These are phyloP conservation scores for Nepenthes alata DNA, from an alignment of 179 eudicot genomes.

Conservation along the genomic window DNA sequence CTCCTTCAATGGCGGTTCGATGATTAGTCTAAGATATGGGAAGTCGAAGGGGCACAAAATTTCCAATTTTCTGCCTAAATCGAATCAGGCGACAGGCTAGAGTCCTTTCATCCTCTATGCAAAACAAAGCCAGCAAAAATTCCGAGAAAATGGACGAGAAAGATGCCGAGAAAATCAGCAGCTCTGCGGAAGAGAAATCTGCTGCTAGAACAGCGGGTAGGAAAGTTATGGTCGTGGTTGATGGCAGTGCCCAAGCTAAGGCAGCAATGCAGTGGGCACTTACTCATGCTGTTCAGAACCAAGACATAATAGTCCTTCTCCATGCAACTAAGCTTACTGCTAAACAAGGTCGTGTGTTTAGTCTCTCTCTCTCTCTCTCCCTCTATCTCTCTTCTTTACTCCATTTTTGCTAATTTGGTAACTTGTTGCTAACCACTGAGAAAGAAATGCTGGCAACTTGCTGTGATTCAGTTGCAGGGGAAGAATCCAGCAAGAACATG, in stretches of 20 bases:
- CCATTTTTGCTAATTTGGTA: not conserved
- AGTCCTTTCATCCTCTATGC: conserved; percentile 28
- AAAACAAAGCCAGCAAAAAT: conserved; percentile 16
- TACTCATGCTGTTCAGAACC: conserved; percentile 57
- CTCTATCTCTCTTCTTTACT: not conserved
- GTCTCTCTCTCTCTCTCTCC: not conserved
- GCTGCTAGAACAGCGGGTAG: conserved; percentile 18
- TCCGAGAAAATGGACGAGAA: conserved; percentile 10
- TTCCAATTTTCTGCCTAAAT: conserved; percentile 55
- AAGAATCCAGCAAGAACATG: conserved; percentile 26
- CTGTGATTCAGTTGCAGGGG: conserved; percentile 18
- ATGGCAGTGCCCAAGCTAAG: conserved; percentile 54
- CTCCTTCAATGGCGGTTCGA: too few relatives aligned
- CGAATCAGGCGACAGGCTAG: conserved; percentile 51
- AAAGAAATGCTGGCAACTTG: too few relatives aligned
- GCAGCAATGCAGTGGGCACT: conserved; percentile 75
- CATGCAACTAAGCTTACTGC: conserved; percentile 36
- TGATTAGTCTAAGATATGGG: too few relatives aligned
- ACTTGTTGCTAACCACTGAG: not conserved
- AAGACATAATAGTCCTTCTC: conserved; percentile 50
- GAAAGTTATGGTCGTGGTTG: conserved; percentile 69
- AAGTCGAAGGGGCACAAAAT: conserved; percentile 6
- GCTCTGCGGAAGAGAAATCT: conserved; percentile 1
- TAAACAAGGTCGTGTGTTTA: conserved; percentile 29
- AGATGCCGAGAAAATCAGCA: conserved; percentile 4